These are phyloP conservation scores for Orbilia ellipsospora DNA, from an alignment of 2,329 filamentous ascomycete genomes.

Conservation along the genomic window DNA sequence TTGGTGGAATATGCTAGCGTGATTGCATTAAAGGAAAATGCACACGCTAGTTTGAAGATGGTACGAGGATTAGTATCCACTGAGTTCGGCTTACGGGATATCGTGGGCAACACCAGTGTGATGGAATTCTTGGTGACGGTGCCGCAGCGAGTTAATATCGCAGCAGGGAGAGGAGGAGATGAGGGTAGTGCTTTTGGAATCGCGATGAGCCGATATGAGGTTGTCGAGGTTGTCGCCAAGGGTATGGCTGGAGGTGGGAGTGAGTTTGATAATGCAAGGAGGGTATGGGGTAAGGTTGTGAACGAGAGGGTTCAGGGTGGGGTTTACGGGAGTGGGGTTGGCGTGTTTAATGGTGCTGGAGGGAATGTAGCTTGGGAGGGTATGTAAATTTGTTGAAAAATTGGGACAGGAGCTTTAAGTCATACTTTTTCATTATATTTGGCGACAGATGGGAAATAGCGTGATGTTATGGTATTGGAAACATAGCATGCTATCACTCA, in stretches of 20 bases:
- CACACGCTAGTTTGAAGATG: conserved; percentile 50
- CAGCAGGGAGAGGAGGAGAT: conserved; percentile 40
- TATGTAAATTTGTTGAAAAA: conserved; percentile 28
- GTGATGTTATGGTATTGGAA: no score
- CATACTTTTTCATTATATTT: no score
- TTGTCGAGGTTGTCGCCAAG: conserved; percentile 43
- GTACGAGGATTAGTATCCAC: conserved; percentile 36
- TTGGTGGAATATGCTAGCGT: conserved; percentile 46
- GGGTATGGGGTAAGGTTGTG: conserved; percentile 48
- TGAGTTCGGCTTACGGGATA: conserved; percentile 38
- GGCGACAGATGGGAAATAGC: no score
- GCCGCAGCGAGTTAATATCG: conserved; percentile 46
- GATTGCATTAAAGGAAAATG: conserved; percentile 46
- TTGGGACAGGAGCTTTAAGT: neutral
- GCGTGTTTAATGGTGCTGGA: conserved; percentile 22
- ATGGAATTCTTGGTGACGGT: conserved; percentile 52
- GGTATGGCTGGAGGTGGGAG: conserved; percentile 44
- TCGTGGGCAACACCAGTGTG: conserved; percentile 33
- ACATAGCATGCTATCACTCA: no score
- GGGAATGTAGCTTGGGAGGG: conserved; percentile 46
- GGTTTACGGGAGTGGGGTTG: conserved; percentile 36
- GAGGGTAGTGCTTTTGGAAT: conserved; percentile 48
- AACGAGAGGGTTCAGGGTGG: conserved; percentile 47
- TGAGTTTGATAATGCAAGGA: conserved; percentile 42
- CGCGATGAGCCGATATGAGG: conserved; percentile 43